Evolutionary conservation across 768 basidiomycete species (phyloP).

Genomic region (Crucibulum laeve): DNA sequence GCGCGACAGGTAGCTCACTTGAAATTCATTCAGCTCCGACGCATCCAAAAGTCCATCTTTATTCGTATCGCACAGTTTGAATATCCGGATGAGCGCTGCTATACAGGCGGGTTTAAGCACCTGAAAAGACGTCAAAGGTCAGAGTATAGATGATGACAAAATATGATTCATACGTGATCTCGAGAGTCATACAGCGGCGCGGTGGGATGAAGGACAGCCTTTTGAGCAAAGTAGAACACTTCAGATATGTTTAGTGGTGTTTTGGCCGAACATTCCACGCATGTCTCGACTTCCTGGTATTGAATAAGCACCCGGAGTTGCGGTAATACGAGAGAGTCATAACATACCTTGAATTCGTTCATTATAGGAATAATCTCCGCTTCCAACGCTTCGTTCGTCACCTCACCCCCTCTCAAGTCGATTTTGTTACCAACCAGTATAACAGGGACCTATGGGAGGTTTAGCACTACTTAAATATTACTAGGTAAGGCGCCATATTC

Average conservation of each 20-base stretch:
- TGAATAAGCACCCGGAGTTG: conserved; percentile 6
- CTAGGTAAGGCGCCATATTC: conserved; percentile 13
- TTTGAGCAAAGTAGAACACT: conserved; percentile 98
- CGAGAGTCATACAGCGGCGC: conserved; percentile 96
- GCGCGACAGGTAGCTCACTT: conserved; percentile 45
- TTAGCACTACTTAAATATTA: conserved; percentile 1
- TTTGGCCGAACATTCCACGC: conserved; percentile 95
- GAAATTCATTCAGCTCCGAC: conserved; percentile 93
- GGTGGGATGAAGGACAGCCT: conserved; percentile 94
- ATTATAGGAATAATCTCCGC: conserved; percentile 96
- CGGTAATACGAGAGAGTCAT: conserved; percentile 1
- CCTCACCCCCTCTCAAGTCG: conserved; percentile 87
- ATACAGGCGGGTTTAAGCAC: conserved; percentile 90
- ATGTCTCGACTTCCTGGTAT: conserved; percentile 92
- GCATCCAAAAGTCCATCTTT: conserved; percentile 92
- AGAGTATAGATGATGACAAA: conserved; percentile 1
- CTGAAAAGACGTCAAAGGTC: conserved; percentile 32
- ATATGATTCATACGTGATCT: conserved; percentile 74
- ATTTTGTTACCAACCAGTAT: conserved; percentile 99
- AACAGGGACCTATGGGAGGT: conserved; percentile 72
- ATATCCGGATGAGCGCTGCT: conserved; percentile 86
- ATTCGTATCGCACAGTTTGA: conserved; percentile 92
- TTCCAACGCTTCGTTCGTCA: conserved; percentile 91
- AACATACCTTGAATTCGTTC: conserved; percentile 92
- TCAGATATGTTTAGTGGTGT: conserved; percentile 90